These are phyloP conservation scores for Entoloma clypeatum DNA, from an alignment of 1,284 basidiomycete genomes.

Conservation along the genomic window DNA sequence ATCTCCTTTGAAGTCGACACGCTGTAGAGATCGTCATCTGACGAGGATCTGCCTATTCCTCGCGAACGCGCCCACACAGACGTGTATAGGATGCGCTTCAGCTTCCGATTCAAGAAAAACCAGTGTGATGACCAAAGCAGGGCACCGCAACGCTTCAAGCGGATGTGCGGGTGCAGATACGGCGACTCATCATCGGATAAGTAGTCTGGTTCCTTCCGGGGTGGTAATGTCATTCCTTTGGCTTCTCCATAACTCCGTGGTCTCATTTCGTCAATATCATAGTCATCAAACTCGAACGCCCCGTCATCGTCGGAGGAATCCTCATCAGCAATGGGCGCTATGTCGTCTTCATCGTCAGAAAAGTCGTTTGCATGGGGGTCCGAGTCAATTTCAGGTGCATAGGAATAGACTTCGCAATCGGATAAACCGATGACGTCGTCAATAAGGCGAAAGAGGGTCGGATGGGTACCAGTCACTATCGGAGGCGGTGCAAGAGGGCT, in stretches of 20 bases:
- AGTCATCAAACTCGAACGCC: conserved; percentile 75
- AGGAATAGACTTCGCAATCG: conserved; percentile 96
- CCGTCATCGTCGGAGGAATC: conserved; percentile 60
- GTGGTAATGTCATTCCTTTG: conserved; percentile 34
- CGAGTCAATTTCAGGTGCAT: conserved; percentile 89
- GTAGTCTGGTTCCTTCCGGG: conserved; percentile 33
- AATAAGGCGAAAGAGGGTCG: conserved; percentile 81
- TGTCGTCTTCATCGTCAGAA: conserved; percentile 72
- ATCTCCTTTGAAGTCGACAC: conserved; percentile 30
- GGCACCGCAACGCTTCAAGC: conserved; percentile 58
- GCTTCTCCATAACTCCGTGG: conserved; percentile 35
- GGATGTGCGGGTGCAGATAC: conserved; percentile 27
- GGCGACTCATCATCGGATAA: conserved; percentile 30
- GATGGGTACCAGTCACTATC: conserved; percentile 68
- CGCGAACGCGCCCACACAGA: conserved; percentile 89
- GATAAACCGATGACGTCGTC: conserved; percentile 88
- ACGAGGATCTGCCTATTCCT: conserved; percentile 51
- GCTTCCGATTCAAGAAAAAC: conserved; percentile 94
- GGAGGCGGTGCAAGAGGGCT: conserved; percentile 67
- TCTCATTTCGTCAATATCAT: conserved; percentile 63
- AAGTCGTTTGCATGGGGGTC: conserved; percentile 90
- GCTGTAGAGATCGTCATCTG: conserved; percentile 39
- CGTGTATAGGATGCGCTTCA: conserved; percentile 91
- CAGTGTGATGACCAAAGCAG: conserved; percentile 96
- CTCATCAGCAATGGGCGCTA: conserved; percentile 57